Base-by-base conservation (phyloP, 345 rosid species). In the Citrus unshiu region DNA sequence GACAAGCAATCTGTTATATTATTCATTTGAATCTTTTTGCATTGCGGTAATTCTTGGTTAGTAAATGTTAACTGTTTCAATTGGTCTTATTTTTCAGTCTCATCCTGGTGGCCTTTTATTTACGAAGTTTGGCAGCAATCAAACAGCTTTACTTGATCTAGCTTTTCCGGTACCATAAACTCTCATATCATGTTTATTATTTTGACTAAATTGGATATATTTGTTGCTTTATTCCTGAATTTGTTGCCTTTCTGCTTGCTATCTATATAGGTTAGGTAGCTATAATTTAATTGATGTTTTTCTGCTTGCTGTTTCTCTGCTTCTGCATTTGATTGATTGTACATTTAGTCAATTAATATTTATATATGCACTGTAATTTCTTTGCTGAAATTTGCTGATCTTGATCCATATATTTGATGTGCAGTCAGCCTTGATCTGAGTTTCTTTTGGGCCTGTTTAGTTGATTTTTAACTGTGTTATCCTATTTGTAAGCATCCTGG, bases 91-190 rank as follows among this genome's bases (percentile, higher is more conserved):
- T 79, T 77, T 86, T 73, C 94, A 96, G 99, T 90, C 97, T 54
- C 97, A 93, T 85, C 91, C 97, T 49, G 97, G 99, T 30, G 91
- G 98, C 46, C 93, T 96, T 87, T 68, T 96, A 68, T 92, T 96
- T 76, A 96, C 99, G 5, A 96, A 96, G 84, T 90, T 96, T 89
- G 97, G 97, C 34, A 85, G 98, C 90, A 96, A 90, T 80, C 97
- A 93, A 80, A 91, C 99, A 16, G 97, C 99, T 54, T 78, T 96
- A 54, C 88, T 96, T 72, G 99, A 96, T 77, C 89, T 96, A 70
- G 95, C 99, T 18, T 93, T 96, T 80, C 97, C 97, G 84, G 99
- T 96, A 92, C 74, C 87, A 75, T 69, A 39, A 74, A 43, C 19
- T 12, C 59, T 67, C 9, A 4, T 14, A 2, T 58, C 40, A 13